These are phyloP conservation scores for Calonectria honghensis DNA, from an alignment of 2,329 filamentous ascomycete genomes.

Conservation along the genomic window DNA sequence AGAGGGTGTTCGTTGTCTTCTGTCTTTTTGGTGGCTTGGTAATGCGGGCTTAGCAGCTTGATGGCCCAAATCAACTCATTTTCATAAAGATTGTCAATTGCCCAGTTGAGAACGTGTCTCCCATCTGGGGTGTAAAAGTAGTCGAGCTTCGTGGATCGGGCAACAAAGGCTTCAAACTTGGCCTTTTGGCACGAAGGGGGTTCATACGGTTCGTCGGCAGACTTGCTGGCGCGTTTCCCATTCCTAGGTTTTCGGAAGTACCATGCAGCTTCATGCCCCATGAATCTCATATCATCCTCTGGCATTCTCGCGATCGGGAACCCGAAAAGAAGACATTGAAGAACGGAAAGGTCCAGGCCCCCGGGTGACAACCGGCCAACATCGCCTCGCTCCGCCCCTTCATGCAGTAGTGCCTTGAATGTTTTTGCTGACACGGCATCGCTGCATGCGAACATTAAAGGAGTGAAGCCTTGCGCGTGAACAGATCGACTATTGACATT, in stretches of 20 bases:
- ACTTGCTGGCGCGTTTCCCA: neutral
- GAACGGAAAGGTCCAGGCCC: neutral
- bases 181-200: neutral
- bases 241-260: neutral
- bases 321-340: slow-evolving; percentile 36
- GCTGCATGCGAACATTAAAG: slow-evolving; percentile 38
- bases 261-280: neutral
- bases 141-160: neutral
- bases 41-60: slow-evolving; percentile 5
- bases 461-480: slow-evolving; percentile 9
- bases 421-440: slow-evolving; percentile 3
- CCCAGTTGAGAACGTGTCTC: slow-evolving; percentile 32
- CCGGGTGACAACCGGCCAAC: neutral
- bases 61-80: slow-evolving; percentile 21
- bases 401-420: slow-evolving; percentile 5
- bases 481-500: slow-evolving; percentile 25
- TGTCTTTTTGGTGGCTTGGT: neutral
- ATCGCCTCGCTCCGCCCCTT: neutral
- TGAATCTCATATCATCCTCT: neutral
- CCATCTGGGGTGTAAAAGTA: slow-evolving; percentile 19
- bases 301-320: neutral
- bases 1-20: slow-evolving; percentile 5
- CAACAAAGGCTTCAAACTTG: slow-evolving; percentile 20
- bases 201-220: neutral
- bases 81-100: slow-evolving; percentile 28